Evolutionary conservation across 2,329 filamentous ascomycete species (phyloP), one percentile per base, ranked within the genome.

Genomic region (Fusarium solani-melongenae): DNA sequence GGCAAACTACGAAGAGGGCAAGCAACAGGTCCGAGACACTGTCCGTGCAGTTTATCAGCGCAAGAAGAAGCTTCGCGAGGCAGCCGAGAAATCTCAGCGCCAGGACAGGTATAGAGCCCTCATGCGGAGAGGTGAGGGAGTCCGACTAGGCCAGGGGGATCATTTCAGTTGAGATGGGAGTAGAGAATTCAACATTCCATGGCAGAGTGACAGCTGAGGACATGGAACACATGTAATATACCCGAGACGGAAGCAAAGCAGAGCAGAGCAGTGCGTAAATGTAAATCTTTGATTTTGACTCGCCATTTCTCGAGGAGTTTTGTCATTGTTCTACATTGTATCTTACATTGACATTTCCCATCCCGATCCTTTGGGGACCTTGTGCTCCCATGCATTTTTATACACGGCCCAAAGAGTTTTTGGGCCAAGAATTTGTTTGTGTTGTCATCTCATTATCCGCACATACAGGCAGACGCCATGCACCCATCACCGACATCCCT

Each of bases 31-130:
- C 22, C 91, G 90, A 72, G 88, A 91, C 24, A 94, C 94, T 2
- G 91, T 99, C 0, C 86, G 92, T 60, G 96, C 95, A 5, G 94
- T 99, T 2, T 99, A 98, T 82, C 94, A 98, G 86, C 88, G 96
- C 70, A 98, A 98, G 87, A 96, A 92, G 85, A 90, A 87, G 80
- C 78, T 85, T 67, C 86, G 95, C 17, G 83, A 92, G 78, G 86
- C 90, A 69, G 83, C 80, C 20, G 88, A 91, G 77, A 79, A 76
- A 7, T 79, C 74, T 4, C 80, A 81, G 53, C 81, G 79, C 71
- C 76, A 78, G 44, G 84, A 85, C 64, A 81, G 82, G 59, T 85
- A 84, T 36, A 84, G 88, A 56, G 83, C 83, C 64, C 82, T 87
- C 15, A 80, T 90, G 38, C 83, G 86, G 70, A 75, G 85, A 67